Conservation (phyloP, 371 early-diverging fungal species). For the Capillidium heterosporum region DNA sequence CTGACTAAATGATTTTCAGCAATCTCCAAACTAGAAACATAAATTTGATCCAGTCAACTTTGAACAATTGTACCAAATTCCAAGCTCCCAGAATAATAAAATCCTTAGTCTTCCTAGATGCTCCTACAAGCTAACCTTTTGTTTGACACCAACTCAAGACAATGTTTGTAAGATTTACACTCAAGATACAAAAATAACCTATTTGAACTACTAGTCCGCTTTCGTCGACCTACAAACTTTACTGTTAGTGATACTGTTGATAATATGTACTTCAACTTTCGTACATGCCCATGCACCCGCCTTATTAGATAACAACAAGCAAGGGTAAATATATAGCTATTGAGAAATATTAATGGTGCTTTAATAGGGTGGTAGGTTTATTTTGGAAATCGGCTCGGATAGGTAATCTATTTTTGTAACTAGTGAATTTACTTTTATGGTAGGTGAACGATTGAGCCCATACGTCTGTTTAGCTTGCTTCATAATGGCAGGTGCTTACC, state of each 20-base stretch:
- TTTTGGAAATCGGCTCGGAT: constrained; percentile 70
- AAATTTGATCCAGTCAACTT: too few species aligned
- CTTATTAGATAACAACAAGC: constrained; percentile 41
- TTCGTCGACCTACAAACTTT: constrained; percentile 64
- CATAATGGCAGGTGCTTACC: constrained; percentile 32
- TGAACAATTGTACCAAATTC: too few species aligned
- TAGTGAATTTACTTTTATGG: neutral
- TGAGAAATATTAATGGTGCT: neutral
- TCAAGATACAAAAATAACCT: too few species aligned
- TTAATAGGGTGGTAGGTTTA: constrained; percentile 34
- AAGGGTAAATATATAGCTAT: constrained; percentile 19
- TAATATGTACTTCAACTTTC: constrained; percentile 65
- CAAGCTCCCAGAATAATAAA: too few species aligned
- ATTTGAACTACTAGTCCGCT: constrained; percentile 29
- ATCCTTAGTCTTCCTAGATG: too few species aligned
- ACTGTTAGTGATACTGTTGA: constrained; percentile 44
- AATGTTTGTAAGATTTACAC: too few species aligned
- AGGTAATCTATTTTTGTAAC: constrained; percentile 11
- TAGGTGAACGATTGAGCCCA: constrained; percentile 53
- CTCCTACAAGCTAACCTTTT: too few species aligned
- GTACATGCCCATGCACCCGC: constrained; percentile 53
- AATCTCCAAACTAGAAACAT: too few species aligned
- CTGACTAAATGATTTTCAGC: too few species aligned
- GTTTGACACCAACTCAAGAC: too few species aligned
- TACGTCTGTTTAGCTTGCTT: constrained; percentile 61